Base-by-base conservation (phyloP, 495 filamentous ascomycete genomes). In the Amphirosellinia nigrospora region DNA sequence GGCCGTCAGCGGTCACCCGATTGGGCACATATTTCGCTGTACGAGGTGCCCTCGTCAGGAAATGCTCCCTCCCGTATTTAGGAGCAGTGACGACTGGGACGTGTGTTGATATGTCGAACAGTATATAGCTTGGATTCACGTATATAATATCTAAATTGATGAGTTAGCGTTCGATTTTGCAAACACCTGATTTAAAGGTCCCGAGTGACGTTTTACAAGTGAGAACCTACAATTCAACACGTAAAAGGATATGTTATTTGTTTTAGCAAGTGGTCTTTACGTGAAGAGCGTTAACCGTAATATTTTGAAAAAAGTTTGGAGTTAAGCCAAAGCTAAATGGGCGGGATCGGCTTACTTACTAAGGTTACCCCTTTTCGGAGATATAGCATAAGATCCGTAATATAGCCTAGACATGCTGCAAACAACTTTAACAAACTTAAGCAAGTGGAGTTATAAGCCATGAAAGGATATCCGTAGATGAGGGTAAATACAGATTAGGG, bases 1-100 rank as follows among this genome's bases (percentile, higher is more conserved):
- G 69, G 94, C 94, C 52, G 92, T 97, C 56, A 89, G 89, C 58
- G 83, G 86, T 34, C 75, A 84, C 67, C 78, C 0, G 78, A 77
- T 8, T 65, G 63, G 63, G 45, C 63, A 9, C 63, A 65, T 41
- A 41, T 65, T 28, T 65, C 63, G 32, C 34, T 65, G 3, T 65
- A 65, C n/a, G 63, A 64, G 3, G 50, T 53, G 4, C 73, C 73
- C 5, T 79, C 79, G 9, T 80, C 84, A 48, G 79, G 80, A 11
- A 68, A 86, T 7, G 77, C 77, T 9, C 82, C 86, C 6, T 63
- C 75, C 13, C 78, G 4, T 82, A 86, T 39, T 21, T 61, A 61
- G 36, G 5, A 16, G 36, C 3, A 16, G 7, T 15, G 2, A 8
- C 1, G 13, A 26, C n/a, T 10, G 3, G 16, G 5, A 16, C 2